Conservation (phyloP, 2,329 filamentous ascomycete genomes). For the Ceratocystis variospora region DNA sequence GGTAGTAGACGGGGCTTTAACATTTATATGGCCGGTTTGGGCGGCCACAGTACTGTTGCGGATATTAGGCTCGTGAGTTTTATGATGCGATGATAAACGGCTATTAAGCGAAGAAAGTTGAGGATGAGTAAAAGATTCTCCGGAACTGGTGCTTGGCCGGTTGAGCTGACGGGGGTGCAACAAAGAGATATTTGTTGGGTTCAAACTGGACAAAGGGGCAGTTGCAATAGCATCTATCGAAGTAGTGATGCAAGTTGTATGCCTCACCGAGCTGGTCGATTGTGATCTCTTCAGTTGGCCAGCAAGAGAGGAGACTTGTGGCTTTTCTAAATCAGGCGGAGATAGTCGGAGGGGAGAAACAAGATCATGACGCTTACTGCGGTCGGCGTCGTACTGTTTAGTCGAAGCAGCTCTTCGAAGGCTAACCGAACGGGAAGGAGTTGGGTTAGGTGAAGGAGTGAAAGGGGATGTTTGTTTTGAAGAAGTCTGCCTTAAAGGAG, state of each 20-base stretch:
- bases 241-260: not conserved
- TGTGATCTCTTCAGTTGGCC: constrained; percentile 8
- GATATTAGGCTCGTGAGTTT: not conserved
- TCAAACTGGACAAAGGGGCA: not conserved
- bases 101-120: not conserved
- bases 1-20: not conserved
- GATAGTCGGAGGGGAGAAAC: constrained; percentile 18
- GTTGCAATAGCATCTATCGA: not conserved
- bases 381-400: constrained; percentile 18
- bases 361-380: constrained; percentile 14
- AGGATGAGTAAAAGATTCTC: constrained; percentile 1
- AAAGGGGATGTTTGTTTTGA: not conserved
- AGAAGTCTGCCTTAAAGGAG: not conserved
- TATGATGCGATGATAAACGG: not conserved
- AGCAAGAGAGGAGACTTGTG: not conserved
- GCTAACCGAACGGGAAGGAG: not conserved
- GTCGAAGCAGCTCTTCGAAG: constrained; percentile 17
- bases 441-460: not conserved
- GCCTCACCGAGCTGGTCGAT: not conserved
- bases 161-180: not conserved
- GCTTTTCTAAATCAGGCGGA: constrained; percentile 13
- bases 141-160: constrained; percentile 6
- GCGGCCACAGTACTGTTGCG: constrained; percentile 2
- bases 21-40: not conserved
- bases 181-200: not conserved